Conservation (phyloP, 306 rosid species). For the Carpinus fangiana region DNA sequence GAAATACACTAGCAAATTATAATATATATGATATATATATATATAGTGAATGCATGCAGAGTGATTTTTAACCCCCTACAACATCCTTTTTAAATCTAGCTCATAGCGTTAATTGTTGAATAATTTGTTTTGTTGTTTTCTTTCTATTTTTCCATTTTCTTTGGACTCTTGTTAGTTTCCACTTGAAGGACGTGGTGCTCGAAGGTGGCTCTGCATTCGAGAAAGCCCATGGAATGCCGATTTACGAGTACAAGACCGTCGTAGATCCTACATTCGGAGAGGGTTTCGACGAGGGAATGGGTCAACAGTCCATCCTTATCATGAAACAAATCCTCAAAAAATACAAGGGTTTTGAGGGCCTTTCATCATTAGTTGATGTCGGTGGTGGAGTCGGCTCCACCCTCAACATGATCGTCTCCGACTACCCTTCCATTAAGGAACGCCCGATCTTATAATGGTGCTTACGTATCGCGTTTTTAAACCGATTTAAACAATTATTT, state of each 20-base stretch:
- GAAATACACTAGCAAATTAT: too few relatives aligned
- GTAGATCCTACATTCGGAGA: conserved; percentile 79
- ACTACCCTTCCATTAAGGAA: conserved; percentile 69
- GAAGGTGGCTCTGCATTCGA: conserved; percentile 90
- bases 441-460: conserved; percentile 68
- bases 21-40: too few relatives aligned
- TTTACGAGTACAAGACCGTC: conserved; percentile 65
- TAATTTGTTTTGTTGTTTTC: neutral
- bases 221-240: conserved; percentile 87
- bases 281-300: conserved; percentile 77
- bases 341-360: conserved; percentile 82
- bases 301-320: conserved; percentile 72
- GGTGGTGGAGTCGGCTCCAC: conserved; percentile 89
- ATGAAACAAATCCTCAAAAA: conserved; percentile 71
- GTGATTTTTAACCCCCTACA: too few relatives aligned
- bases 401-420: conserved; percentile 64
- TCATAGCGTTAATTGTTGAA: too few relatives aligned
- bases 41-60: too few relatives aligned
- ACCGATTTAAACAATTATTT: too few relatives aligned
- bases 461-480: too few relatives aligned
- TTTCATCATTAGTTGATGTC: conserved; percentile 70
- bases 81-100: too few relatives aligned
- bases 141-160: neutral
- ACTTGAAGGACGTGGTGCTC: conserved; percentile 76
- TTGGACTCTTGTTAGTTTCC: conserved; percentile 44